phyloP scores from a whole-genome alignment of 2,329 filamentous ascomycete genomes.

The Stemphylium vesicarium region DNA sequence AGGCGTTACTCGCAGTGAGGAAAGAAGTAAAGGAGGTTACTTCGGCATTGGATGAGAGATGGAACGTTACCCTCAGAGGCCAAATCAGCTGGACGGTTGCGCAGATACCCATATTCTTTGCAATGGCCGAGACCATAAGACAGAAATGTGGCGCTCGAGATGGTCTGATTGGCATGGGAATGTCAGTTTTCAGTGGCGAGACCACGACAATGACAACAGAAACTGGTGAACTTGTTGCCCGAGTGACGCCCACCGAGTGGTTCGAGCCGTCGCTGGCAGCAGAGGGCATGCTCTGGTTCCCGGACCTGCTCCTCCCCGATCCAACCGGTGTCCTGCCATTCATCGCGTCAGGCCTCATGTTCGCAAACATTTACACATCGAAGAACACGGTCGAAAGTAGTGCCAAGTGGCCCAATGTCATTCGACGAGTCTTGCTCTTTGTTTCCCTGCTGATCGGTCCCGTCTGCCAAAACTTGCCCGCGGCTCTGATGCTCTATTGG shows the following conservation, averaged over 20 bases:
- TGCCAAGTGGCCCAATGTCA: slow-evolving; percentile 20
- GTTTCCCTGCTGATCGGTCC: slow-evolving; percentile 43
- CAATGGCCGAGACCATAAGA: slow-evolving; percentile 46
- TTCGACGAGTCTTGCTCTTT: slow-evolving; percentile 36
- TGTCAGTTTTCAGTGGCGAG: slow-evolving; percentile 19
- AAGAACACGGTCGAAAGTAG: slow-evolving; percentile 27
- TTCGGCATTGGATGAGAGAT: slow-evolving; percentile 34
- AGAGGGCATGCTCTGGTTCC: slow-evolving; percentile 68
- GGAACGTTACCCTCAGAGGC: slow-evolving; percentile 34
- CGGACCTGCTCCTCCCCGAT: slow-evolving; percentile 62
- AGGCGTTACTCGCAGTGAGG: slow-evolving; percentile 18
- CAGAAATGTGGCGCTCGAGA: slow-evolving; percentile 42
- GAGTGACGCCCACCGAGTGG: slow-evolving; percentile 27
- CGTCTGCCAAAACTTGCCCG: slow-evolving; percentile 46
- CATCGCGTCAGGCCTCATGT: slow-evolving; percentile 56
- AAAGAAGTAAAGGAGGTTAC: slow-evolving; percentile 30
- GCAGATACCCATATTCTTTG: slow-evolving; percentile 47
- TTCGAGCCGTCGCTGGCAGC: slow-evolving; percentile 59
- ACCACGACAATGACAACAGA: slow-evolving; percentile 1
- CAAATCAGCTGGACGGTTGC: slow-evolving; percentile 38
- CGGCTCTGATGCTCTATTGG: slow-evolving; percentile 53
- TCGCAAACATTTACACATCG: slow-evolving; percentile 53
- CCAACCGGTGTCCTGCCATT: slow-evolving; percentile 58
- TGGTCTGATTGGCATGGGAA: slow-evolving; percentile 38
- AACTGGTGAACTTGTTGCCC: slow-evolving; percentile 10